Evolutionary conservation across 2,329 filamentous ascomycete genomes (phyloP).

Genomic region (Neonectria hederae): DNA sequence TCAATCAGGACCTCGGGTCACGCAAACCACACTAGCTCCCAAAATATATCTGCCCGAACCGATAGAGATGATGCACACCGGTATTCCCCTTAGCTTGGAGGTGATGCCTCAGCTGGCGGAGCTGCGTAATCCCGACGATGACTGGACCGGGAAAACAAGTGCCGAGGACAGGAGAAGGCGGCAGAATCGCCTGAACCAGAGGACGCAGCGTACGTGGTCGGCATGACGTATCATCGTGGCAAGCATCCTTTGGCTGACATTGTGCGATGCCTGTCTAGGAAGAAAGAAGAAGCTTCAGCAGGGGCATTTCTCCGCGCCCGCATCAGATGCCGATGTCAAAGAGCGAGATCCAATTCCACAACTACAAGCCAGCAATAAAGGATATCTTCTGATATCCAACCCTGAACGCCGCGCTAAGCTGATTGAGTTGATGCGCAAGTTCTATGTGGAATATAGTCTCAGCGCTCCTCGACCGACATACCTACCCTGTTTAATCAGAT

Average conservation of each 20-base stretch:
- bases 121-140: conserved; percentile 12
- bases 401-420: neutral
- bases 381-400: neutral
- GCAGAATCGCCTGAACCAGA: conserved; percentile 27
- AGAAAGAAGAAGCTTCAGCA: conserved; percentile 11
- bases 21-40: neutral
- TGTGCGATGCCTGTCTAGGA: neutral
- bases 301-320: neutral
- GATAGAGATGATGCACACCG: neutral
- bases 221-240: neutral
- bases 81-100: neutral
- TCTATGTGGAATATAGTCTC: conserved; percentile 4
- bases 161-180: conserved; percentile 14
- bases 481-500: conserved; percentile 15
- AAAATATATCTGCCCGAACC: neutral
- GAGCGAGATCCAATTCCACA: neutral
- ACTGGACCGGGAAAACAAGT: conserved; percentile 24
- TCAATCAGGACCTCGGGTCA: neutral
- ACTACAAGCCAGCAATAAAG: neutral
- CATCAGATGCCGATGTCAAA: too few species aligned
- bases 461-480: conserved; percentile 1
- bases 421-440: neutral
- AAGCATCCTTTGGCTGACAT: neutral
- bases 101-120: conserved; percentile 14
- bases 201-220: conserved; percentile 16